Conservation (phyloP, 2,329 filamentous ascomycete species). For the Paradendryphiella salina region DNA sequence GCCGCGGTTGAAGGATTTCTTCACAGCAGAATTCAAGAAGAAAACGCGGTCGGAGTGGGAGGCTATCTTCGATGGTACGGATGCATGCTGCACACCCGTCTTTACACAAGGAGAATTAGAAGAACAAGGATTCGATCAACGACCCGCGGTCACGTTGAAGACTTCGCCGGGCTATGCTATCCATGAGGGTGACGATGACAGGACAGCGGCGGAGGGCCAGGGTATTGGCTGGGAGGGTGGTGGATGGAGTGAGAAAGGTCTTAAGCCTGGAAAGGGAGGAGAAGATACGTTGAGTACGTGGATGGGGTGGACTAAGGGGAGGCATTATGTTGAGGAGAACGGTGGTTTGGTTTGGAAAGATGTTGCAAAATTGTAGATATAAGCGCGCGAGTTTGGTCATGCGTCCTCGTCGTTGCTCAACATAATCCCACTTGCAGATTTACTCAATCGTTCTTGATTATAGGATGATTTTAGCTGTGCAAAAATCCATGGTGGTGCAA, state of each 20-base stretch:
- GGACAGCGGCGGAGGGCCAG: constrained; percentile 59
- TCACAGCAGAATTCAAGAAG: constrained; percentile 66
- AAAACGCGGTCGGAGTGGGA: constrained; percentile 83
- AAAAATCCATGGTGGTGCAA: not conserved
- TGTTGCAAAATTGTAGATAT: constrained; percentile 29
- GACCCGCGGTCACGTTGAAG: constrained; percentile 69
- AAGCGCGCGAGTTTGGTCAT: not conserved
- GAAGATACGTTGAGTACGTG: constrained; percentile 70
- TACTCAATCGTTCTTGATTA: not conserved
- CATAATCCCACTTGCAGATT: no score
- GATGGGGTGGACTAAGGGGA: constrained; percentile 75
- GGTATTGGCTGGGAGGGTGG: constrained; percentile 66
- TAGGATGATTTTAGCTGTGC: not conserved
- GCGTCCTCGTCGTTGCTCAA: not conserved
- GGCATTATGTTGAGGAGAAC: constrained; percentile 65
- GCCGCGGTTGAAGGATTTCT: constrained; percentile 65
- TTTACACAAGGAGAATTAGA: constrained; percentile 75
- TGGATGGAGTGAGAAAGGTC: constrained; percentile 64
- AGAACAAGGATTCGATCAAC: constrained; percentile 65
- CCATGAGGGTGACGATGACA: constrained; percentile 50
- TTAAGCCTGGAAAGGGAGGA: constrained; percentile 72
- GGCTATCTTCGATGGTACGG: constrained; percentile 79
- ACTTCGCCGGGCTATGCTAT: constrained; percentile 70
- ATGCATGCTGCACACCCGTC: constrained; percentile 91
- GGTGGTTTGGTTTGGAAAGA: constrained; percentile 52